phyloP scores from a whole-genome alignment of 306 rosid genomes.

The Vigna angularis region DNA sequence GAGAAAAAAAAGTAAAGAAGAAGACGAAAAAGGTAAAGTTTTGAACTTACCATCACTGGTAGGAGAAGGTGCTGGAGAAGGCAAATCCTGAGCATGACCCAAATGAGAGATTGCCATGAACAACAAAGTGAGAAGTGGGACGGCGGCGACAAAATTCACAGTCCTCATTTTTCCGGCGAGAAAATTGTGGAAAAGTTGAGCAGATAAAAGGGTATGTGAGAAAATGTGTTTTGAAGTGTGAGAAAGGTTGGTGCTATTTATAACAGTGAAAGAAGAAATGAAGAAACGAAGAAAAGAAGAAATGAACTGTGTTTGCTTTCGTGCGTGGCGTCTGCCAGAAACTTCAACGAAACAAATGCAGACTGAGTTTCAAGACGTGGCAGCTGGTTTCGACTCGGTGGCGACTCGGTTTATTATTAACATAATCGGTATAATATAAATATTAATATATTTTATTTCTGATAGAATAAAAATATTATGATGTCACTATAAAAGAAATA shows the following conservation, averaged over 20 bases:
- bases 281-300: not conserved
- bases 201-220: not conserved
- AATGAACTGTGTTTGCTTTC: not conserved
- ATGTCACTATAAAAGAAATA: too few species aligned
- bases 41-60: conserved; percentile 54
- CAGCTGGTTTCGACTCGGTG: conserved; percentile 38
- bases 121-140: conserved; percentile 54
- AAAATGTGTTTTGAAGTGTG: conserved; percentile 5
- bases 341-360: conserved; percentile 41
- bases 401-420: conserved; percentile 34
- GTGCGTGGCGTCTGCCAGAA: conserved; percentile 25
- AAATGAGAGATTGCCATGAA: conserved; percentile 50
- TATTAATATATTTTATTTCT: too few species aligned
- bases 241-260: conserved; percentile 37
- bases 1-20: not conserved
- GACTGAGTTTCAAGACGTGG: conserved; percentile 40
- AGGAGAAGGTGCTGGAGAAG: conserved; percentile 61
- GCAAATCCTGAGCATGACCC: conserved; percentile 53
- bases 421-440: too few species aligned
- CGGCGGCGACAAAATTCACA: conserved; percentile 24
- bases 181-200: not conserved
- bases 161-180: conserved; percentile 40
- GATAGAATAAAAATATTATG: too few species aligned
- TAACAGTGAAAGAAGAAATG: conserved; percentile 15
- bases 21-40: not conserved